phyloP scores from a whole-genome alignment of 1,284 basidiomycete genomes.

The Rhodotorula sp. region DNA sequence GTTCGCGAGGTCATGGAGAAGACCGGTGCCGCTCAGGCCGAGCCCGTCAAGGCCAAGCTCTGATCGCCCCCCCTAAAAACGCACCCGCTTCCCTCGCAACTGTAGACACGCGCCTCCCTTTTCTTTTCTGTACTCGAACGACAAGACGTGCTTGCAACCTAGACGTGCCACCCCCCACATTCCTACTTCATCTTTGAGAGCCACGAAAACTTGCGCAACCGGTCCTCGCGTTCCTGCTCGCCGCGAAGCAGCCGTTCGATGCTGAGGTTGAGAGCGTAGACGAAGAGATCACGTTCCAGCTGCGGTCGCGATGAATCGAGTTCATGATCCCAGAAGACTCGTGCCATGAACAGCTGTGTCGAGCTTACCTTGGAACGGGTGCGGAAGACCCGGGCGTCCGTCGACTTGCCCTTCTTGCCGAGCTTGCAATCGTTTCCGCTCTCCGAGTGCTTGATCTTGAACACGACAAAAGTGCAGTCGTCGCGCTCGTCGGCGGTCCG shows the following conservation, averaged over 20 bases:
- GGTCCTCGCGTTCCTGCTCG: constrained; percentile 34
- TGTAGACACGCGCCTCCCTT: not conserved
- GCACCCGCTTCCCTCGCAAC: not conserved
- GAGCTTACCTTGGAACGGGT: constrained; percentile 39
- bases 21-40: constrained; percentile 27
- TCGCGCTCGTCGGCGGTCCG: constrained; percentile 39
- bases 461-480: constrained; percentile 42
- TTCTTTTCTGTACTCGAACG: not conserved
- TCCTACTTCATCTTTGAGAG: constrained; percentile 12
- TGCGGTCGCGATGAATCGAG: not conserved
- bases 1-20: constrained; percentile 45
- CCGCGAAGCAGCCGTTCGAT: constrained; percentile 33
- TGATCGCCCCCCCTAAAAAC: not conserved
- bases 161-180: not conserved
- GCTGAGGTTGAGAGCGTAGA: constrained; percentile 39
- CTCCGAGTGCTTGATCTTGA: constrained; percentile 24
- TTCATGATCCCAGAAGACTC: no score
- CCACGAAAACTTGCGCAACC: constrained; percentile 36
- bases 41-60: constrained; percentile 41
- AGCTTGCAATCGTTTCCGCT: constrained; percentile 21
- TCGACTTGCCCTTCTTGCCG: constrained; percentile 24
- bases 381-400: constrained; percentile 25
- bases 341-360: not conserved
- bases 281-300: constrained; percentile 39
- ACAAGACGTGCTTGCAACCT: not conserved